Percentiles rank a stretch among this genome's conserved stretches.
phyloP scores from a whole-genome alignment of 805 yeast species.

The Isabelozyma heimii region DNA sequence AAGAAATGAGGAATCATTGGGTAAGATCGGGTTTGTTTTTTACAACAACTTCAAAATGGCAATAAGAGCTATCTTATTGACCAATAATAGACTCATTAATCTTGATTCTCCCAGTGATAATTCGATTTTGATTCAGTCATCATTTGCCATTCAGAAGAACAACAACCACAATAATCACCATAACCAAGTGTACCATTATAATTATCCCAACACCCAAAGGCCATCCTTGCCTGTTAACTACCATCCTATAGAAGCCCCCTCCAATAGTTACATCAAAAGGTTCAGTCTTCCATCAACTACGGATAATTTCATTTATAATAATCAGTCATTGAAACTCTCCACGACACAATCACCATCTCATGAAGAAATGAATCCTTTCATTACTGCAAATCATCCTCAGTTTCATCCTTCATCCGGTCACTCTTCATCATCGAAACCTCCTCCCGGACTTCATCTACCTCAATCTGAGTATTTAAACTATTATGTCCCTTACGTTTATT shows the following conservation, averaged over 20 bases:
- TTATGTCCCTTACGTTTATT: constrained; percentile 7
- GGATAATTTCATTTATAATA: constrained; percentile 1
- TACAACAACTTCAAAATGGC: constrained; percentile 59
- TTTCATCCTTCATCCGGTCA: not conserved
- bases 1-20: constrained; percentile 11
- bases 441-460: not conserved
- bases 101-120: constrained; percentile 5
- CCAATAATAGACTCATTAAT: constrained; percentile 41
- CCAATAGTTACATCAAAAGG: constrained; percentile 3
- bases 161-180: constrained; percentile 1
- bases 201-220: constrained; percentile 1
- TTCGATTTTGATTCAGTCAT: constrained; percentile 29
- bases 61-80: constrained; percentile 53
- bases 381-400: not conserved
- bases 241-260: constrained; percentile 1
- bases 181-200: not conserved
- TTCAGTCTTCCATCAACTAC: constrained; percentile 3
- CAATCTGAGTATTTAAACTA: constrained; percentile 2
- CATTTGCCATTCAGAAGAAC: constrained; percentile 40
- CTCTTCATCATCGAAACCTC: not conserved
- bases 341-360: not conserved
- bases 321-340: not conserved
- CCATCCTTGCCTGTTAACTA: constrained; percentile 1
- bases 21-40: constrained; percentile 61
- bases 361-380: not conserved